Percentiles rank a stretch among this genome's conserved stretches.
These are phyloP conservation scores for Parastagonospora avenae DNA, from an alignment of 2,329 filamentous ascomycete species.

Conservation along the genomic window DNA sequence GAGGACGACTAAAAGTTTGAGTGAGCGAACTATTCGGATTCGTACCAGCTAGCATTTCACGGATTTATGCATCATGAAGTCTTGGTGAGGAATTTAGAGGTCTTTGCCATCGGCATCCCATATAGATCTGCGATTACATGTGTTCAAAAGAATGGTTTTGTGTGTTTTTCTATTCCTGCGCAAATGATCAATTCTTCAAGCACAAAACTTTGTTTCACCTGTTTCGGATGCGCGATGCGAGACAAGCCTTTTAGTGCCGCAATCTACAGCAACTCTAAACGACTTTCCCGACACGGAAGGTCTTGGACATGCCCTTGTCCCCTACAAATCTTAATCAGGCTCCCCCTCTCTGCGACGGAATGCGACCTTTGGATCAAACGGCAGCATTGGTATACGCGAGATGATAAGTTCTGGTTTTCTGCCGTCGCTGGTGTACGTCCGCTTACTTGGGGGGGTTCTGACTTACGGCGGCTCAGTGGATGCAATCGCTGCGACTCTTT, in stretches of 20 bases:
- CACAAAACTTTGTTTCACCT: background rate
- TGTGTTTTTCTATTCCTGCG: background rate
- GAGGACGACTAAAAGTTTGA: background rate
- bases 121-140: background rate
- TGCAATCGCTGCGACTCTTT: constrained; percentile 46
- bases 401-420: background rate
- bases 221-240: constrained; percentile 7
- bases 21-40: background rate
- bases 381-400: background rate
- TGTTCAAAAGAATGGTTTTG: background rate
- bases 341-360: background rate
- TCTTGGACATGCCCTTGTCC: background rate
- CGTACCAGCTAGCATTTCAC: background rate
- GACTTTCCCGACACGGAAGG: constrained; percentile 22
- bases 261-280: constrained; percentile 37
- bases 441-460: constrained; percentile 14
- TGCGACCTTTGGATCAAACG: background rate
- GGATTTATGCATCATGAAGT: background rate
- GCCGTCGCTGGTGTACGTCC: background rate
- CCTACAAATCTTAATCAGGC: background rate
- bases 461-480: background rate
- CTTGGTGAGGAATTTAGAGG: background rate
- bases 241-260: constrained; percentile 44
- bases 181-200: background rate
- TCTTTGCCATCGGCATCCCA: background rate